Conservation (phyloP, 2,329 filamentous ascomycete species). For the Phaeosphaeriaceae sp. region DNA sequence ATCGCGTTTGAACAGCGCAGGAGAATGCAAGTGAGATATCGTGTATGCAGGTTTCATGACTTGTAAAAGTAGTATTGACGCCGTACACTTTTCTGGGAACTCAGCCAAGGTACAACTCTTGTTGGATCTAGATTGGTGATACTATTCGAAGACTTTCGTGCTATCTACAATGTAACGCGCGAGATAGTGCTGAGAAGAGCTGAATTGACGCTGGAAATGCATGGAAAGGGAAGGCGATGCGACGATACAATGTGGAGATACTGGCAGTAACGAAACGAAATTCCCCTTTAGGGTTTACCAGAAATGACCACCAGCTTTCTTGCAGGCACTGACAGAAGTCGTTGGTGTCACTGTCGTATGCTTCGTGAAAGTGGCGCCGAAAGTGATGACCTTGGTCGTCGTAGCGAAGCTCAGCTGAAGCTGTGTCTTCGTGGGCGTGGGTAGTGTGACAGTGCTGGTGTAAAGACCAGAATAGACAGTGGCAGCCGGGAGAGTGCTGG, state of each 20-base stretch:
- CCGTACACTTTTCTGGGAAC: background rate
- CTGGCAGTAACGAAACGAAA: background rate
- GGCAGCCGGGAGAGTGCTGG: conserved; percentile 41
- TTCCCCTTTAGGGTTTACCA: background rate
- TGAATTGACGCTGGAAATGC: background rate
- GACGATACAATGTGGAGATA: background rate
- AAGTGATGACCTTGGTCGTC: conserved; percentile 44
- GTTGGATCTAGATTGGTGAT: background rate
- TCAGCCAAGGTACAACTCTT: background rate
- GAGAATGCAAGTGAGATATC: conserved; percentile 2
- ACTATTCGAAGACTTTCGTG: background rate
- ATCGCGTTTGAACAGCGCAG: background rate
- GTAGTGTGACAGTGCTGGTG: conserved; percentile 43
- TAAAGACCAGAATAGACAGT: conserved; percentile 46
- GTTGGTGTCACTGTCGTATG: conserved; percentile 46
- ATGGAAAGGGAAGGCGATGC: background rate
- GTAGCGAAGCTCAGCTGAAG: conserved; percentile 33
- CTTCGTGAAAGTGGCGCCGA: conserved; percentile 43
- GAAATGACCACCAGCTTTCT: conserved; percentile 41
- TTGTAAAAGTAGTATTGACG: background rate
- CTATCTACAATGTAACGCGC: conserved; percentile 3
- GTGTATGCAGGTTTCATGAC: background rate
- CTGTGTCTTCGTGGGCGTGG: conserved; percentile 45
- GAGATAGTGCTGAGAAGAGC: background rate
- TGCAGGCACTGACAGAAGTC: conserved; percentile 44